Evolutionary conservation across 2,329 filamentous ascomycete genomes (phyloP), one percentile per base, ranked within the genome.

Genomic region (Reticulascus tulasneorum): DNA sequence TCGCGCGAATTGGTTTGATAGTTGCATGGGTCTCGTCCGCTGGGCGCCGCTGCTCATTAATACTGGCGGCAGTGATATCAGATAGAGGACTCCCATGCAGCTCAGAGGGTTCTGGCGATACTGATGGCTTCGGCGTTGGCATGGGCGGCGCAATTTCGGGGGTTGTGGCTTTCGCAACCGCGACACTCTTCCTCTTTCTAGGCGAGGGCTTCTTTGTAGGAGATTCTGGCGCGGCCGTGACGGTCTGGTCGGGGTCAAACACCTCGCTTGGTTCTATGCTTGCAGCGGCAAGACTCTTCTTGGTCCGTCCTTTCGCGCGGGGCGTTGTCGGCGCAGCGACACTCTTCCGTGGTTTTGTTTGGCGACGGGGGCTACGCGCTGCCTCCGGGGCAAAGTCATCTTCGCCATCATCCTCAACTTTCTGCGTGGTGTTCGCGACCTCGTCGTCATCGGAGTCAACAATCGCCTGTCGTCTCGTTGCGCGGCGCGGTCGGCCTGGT

Each of bases 381-480:
- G 83, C 75, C 30, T 83, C 84, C 3, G 88, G 88, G 28, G 84
- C 84, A 52, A 89, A 93, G 32, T 94, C 86, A 32, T 90, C 84
- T 46, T 86, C 84, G 32, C 66, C 71, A 4, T 84, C 77, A 19
- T 83, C 74, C 12, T 77, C 70, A 22, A 78, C 67, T 41, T 54
- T 58, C 28, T 48, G 58, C 26, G 56, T 66, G 33, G 76, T 71
- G 52, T 77, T 70, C 44, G 73, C 68, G 50, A 76, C 67, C 24
- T 72, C 62, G 38, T 88, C 85, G 40, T 94, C 87, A 26, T 91
- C 87, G 8, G 82, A 88, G 47, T 94, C 88, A 41, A 90, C 67
- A 30, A 94, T 73, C 33, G 84, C 77, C 50, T 81, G 84, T 51
- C 83, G 80, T 54, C 87, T 77, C 34, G 84, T 61, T 23, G 71